Base-by-base conservation (phyloP, 306 rosid genomes). In the Rosa lucieae region DNA sequence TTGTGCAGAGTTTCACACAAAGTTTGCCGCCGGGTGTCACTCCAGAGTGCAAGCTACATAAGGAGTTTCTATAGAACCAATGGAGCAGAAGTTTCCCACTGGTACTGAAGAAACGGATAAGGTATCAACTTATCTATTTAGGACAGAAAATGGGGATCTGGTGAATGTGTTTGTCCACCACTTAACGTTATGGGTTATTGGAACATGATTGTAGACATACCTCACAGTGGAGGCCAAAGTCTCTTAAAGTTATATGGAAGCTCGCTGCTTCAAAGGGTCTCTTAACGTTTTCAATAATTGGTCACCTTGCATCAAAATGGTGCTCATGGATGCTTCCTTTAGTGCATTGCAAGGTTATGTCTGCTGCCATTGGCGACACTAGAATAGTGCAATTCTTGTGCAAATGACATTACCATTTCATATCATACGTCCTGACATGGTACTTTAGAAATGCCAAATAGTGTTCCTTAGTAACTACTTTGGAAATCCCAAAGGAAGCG, bases 121-220 rank as follows among this genome's bases (percentile, higher is more conserved):
- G 85, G 84, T 84, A 39, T 85, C 84, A 80, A 70, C 84, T 52
- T 95, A 85, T 84, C 73, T 89, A 79, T 95, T 92, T 58, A 88
- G 99, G 85, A 91, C 98, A 35, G 97, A 92, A 77, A 79, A 51
- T 55, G 92, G 88, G 15, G 96, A 89, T 74, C 81, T 77, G 86
- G 94, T 95, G 17, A 87, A 78, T 68, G 97, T 89, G 76, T 81
- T 76, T 83, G 98, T 95, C 29, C 29, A 1, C 29, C 29, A 26
- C 29, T 26, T 26, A 26, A 26, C 29, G 29, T 26, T 26, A 26
- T 26, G 29, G 29, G 56, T 15, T n/a, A 5, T 15, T 15, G n/a
- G n/a, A 15, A 52, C 58, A 52, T 17, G 37, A 32, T 32, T 32
- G 58, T 52, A 49, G 13, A 5, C 55, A 49, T 52, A 5, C n/a